Percentiles rank a stretch among this genome's conserved stretches.
These are phyloP conservation scores for Blastobotrys illinoisensis DNA, from an alignment of 1,139 yeast species.

Conservation along the genomic window DNA sequence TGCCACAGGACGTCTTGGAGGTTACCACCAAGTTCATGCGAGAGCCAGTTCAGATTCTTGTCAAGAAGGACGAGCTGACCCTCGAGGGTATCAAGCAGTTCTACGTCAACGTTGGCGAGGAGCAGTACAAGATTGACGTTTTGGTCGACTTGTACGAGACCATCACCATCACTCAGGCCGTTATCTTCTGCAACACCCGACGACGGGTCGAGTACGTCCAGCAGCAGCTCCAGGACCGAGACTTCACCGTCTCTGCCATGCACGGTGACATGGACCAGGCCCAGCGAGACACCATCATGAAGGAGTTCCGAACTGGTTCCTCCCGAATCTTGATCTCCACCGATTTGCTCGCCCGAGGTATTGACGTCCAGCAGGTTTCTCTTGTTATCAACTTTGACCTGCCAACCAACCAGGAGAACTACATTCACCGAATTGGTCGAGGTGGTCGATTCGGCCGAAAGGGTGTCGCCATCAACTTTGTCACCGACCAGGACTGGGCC, in stretches of 20 bases:
- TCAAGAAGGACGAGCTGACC: constrained; percentile 96
- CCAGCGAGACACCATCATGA: constrained; percentile 97
- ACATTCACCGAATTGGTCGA: constrained; percentile 99
- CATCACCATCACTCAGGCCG: constrained; percentile 97
- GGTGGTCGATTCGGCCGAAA: constrained; percentile 99
- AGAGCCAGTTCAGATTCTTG: constrained; percentile 94
- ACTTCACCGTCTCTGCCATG: constrained; percentile 94
- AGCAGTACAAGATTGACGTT: constrained; percentile 91
- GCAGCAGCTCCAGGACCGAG: constrained; percentile 74
- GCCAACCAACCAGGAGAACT: constrained; percentile 96
- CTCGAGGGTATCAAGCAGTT: constrained; percentile 98
- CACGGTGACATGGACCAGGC: constrained; percentile 96
- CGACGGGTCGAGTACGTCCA: constrained; percentile 94
- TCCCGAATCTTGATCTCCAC: constrained; percentile 96
- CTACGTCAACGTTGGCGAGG: constrained; percentile 90
- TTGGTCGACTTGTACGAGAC: constrained; percentile 96
- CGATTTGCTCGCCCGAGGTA: constrained; percentile 98
- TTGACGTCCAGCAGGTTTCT: constrained; percentile 98
- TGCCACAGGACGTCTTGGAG: constrained; percentile 96
- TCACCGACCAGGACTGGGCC: constrained; percentile 84
- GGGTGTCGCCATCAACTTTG: constrained; percentile 99
- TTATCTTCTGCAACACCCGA: constrained; percentile 98
- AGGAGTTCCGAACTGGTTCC: constrained; percentile 97
- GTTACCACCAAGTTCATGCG: constrained; percentile 96
- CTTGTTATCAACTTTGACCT: constrained; percentile 96